Percentiles rank a stretch among this genome's conserved stretches.
Evolutionary conservation across 805 yeast genomes (phyloP).

Genomic region (Candida boidinii): DNA sequence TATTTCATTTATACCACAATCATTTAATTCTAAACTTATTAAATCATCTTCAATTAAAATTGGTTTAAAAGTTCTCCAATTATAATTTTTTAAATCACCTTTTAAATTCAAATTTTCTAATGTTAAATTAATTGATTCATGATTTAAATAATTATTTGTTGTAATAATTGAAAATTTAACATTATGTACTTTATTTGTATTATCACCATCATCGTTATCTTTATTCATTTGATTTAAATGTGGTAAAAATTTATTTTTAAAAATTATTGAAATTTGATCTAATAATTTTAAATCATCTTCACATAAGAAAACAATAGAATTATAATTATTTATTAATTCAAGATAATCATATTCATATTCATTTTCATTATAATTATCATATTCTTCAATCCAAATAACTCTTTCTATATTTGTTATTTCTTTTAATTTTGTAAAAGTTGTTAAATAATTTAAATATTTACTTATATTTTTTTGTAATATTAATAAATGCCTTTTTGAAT

Average conservation of each 20-base stretch:
- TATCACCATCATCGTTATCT: too few species aligned
- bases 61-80: slow-evolving; percentile 14
- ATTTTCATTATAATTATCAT: neutral
- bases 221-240: slow-evolving; percentile 1
- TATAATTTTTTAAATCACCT: slow-evolving; percentile 16
- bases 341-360: slow-evolving; percentile 9
- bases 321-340: slow-evolving; percentile 8
- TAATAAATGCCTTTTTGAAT: slow-evolving; percentile 9
- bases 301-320: slow-evolving; percentile 16
- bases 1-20: slow-evolving; percentile 24
- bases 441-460: slow-evolving; percentile 16
- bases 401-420: slow-evolving; percentile 15
- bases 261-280: slow-evolving; percentile 5
- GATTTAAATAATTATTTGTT: slow-evolving; percentile 5
- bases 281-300: slow-evolving; percentile 9
- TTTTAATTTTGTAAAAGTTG: slow-evolving; percentile 18
- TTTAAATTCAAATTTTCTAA: slow-evolving; percentile 17
- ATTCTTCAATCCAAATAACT: slow-evolving; percentile 22
- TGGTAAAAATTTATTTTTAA: slow-evolving; percentile 12
- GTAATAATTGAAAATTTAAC: slow-evolving; percentile 12
- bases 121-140: slow-evolving; percentile 9
- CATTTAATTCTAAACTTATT: slow-evolving; percentile 4
- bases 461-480: slow-evolving; percentile 18
- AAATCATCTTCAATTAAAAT: slow-evolving; percentile 7
- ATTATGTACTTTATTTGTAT: too few species aligned